Evolutionary conservation across 805 yeast species (phyloP).

Genomic region (Nematodospora valgi): DNA sequence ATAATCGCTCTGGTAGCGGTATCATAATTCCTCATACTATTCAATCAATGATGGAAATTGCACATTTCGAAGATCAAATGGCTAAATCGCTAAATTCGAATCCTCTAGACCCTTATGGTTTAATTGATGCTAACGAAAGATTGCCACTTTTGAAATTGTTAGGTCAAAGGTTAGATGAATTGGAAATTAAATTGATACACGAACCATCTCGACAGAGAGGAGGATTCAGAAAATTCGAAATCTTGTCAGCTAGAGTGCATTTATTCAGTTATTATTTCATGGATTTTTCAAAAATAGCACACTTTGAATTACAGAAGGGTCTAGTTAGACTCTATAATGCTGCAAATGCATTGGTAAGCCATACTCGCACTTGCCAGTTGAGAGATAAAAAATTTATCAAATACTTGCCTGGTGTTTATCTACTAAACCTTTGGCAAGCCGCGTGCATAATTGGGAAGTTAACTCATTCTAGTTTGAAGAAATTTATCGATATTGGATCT

Average conservation of each 20-base stretch:
- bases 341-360: constrained; percentile 66
- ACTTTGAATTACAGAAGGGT: constrained; percentile 67
- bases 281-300: constrained; percentile 51
- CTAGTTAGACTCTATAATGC: constrained; percentile 77
- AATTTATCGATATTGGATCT: constrained; percentile 61
- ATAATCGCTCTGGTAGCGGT: constrained; percentile 46
- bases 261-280: constrained; percentile 77
- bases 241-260: constrained; percentile 77
- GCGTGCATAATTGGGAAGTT: constrained; percentile 79
- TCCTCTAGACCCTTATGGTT: constrained; percentile 61
- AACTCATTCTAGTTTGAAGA: constrained; percentile 68
- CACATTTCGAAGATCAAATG: constrained; percentile 82
- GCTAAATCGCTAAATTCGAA: constrained; percentile 74
- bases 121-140: constrained; percentile 66
- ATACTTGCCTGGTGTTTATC: constrained; percentile 80
- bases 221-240: constrained; percentile 64
- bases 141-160: constrained; percentile 71
- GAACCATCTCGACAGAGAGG: constrained; percentile 45
- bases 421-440: constrained; percentile 87
- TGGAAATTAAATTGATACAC: constrained; percentile 54
- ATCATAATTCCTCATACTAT: constrained; percentile 54
- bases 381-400: constrained; percentile 61
- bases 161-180: constrained; percentile 67
- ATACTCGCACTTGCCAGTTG: constrained; percentile 59
- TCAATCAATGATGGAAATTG: constrained; percentile 75